These are phyloP conservation scores for Lophium mytilinum DNA, from an alignment of 495 filamentous ascomycete genomes.

Conservation along the genomic window DNA sequence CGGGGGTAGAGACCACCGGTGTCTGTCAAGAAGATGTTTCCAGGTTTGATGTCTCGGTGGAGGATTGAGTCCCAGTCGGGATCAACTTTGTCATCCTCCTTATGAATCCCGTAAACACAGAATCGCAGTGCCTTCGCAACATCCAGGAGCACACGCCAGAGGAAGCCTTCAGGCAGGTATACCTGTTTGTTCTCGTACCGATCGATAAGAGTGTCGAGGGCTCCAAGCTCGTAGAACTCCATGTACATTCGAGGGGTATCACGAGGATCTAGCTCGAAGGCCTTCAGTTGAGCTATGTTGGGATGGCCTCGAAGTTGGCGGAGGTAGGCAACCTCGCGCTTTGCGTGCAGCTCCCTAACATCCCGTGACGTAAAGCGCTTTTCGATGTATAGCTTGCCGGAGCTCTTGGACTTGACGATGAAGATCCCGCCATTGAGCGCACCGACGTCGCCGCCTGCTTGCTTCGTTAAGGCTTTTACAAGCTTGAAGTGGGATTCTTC, in stretches of 20 bases:
- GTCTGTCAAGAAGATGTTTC: background rate
- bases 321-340: background rate
- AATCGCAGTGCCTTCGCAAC: background rate
- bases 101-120: background rate
- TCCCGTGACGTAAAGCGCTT: background rate
- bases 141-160: background rate
- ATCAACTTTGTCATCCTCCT: background rate
- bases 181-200: background rate
- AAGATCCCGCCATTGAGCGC: background rate
- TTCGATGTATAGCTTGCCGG: background rate
- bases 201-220: background rate
- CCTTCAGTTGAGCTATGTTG: background rate
- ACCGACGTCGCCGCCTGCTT: background rate
- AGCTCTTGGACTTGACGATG: background rate
- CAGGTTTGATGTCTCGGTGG: background rate
- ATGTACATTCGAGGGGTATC: background rate
- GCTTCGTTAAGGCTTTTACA: background rate
- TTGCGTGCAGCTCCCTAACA: background rate
- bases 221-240: background rate
- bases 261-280: background rate
- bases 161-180: background rate
- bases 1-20: background rate
- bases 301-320: background rate
- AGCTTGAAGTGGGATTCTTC: background rate
- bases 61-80: background rate